Base-by-base conservation (phyloP, 2,329 filamentous ascomycete genomes). In the Aspergillus sp. region DNA sequence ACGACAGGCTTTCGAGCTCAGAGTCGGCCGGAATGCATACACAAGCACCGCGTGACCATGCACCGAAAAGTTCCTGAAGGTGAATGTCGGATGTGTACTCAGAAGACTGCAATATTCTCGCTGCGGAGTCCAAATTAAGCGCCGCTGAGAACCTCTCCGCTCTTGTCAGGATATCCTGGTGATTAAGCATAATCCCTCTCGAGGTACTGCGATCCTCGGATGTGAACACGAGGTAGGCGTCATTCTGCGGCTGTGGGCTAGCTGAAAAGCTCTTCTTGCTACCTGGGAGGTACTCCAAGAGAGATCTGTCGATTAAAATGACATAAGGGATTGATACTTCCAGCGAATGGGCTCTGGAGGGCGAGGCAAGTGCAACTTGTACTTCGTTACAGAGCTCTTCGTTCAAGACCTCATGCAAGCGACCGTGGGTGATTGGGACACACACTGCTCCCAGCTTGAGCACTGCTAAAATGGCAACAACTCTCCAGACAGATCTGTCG, bases 1-100 rank as follows among this genome's bases (percentile, higher is more conserved):
- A 75, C 0, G 82, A 82, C 62, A 86, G 75, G 58, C 80, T 78
- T 1, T 71, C 73, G 70, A 74, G 76, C 11, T 79, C 73, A 40
- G 71, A 58, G 57, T 75, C 62, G 46, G 71, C 70, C 0, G 76
- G 76, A 2, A 80, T 73, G 50, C 76, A 79, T 13, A 80, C 59
- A 35, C 73, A 76, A 3, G 76, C 78, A 36, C 78, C 77, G 24
- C 66, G 59, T 53, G 65, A 58, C 32, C 69, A 68, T 14, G 69
- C 73, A 45, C 55, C 68, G 54, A 73, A 73, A 38, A 67, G 61
- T 49, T 69, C 75, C 32, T 69, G 61, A 17, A 80, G 64, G 47
- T 70, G 75, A 10, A 73, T 68, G 52, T 79, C 77, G 36, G 78
- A 79, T 0, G 71, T 75, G 49, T 75, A 76, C 0, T 72, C 67